These are phyloP conservation scores for Davidsoniella eucalypti DNA, from an alignment of 2,329 filamentous ascomycete genomes.

Conservation along the genomic window DNA sequence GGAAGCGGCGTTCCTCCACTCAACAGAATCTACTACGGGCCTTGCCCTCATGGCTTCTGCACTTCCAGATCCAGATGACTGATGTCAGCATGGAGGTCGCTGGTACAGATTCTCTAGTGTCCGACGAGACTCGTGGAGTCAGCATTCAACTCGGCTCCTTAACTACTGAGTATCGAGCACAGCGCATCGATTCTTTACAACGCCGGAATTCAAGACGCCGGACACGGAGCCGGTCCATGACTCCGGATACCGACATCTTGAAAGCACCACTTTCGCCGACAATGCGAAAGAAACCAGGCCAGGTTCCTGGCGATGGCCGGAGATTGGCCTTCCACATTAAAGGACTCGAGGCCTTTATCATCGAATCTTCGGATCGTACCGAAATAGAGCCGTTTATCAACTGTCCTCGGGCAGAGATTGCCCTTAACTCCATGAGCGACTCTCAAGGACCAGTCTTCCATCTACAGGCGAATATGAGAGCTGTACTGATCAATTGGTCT, in stretches of 20 bases:
- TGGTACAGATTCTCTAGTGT: conserved; percentile 71
- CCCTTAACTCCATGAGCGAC: conserved; percentile 72
- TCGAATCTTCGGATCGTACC: conserved; percentile 71
- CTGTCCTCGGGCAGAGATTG: conserved; percentile 73
- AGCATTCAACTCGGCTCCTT: conserved; percentile 77
- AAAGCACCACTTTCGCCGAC: conserved; percentile 21
- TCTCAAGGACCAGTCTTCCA: conserved; percentile 77
- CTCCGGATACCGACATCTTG: conserved; percentile 50
- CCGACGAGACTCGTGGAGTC: conserved; percentile 63
- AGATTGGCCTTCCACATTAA: conserved; percentile 65
- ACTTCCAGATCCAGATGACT: conserved; percentile 69
- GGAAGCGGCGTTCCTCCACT: conserved; percentile 31
- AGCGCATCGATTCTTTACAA: conserved; percentile 50
- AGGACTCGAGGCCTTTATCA: conserved; percentile 76
- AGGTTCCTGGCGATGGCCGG: conserved; percentile 55
- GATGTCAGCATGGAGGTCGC: conserved; percentile 86
- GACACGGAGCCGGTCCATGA: conserved; percentile 54
- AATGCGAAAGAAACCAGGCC: conserved; percentile 31
- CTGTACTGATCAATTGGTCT: conserved; percentile 73
- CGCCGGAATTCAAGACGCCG: conserved; percentile 47
- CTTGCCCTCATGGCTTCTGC: conserved; percentile 68
- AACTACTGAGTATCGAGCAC: conserved; percentile 75
- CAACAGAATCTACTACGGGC: conserved; percentile 58
- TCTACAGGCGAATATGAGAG: conserved; percentile 64
- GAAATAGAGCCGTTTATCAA: conserved; percentile 75